Percentiles rank a stretch among this genome's conserved stretches.
Evolutionary conservation across 106 monocot genomes (phyloP).

Genomic region (Dioscorea alata): DNA sequence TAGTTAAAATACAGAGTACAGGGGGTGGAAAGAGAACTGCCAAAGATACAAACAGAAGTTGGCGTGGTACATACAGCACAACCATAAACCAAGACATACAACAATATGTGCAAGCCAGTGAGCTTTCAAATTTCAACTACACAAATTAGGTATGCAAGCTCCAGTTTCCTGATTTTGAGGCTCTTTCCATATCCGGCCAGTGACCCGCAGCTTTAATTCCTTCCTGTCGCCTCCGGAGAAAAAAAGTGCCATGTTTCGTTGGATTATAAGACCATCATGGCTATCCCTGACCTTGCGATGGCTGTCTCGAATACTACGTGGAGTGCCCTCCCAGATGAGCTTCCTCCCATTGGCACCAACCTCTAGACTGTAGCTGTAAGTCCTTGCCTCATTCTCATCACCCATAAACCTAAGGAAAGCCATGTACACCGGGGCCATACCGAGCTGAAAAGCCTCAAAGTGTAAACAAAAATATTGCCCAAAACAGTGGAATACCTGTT

Average conservation of each 20-base stretch:
- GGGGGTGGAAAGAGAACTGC: too few relatives aligned
- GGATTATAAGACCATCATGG: not conserved
- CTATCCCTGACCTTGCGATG: constrained; percentile 1
- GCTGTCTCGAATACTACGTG: not conserved
- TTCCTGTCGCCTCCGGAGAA: not conserved
- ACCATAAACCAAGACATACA: not conserved
- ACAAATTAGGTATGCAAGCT: not conserved
- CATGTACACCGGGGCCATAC: not conserved
- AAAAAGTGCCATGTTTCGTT: not conserved
- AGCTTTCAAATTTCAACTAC: not conserved
- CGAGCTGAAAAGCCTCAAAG: constrained; percentile 1
- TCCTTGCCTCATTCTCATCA: constrained; percentile 1
- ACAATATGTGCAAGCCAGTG: not conserved
- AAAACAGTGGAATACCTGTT: not conserved
- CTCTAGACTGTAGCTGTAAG: constrained; percentile 1
- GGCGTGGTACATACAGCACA: not conserved
- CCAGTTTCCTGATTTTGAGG: not conserved
- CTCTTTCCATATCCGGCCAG: not conserved
- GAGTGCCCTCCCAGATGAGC: not conserved
- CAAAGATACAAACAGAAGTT: not conserved
- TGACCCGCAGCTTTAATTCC: not conserved
- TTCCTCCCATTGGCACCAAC: constrained; percentile 1
- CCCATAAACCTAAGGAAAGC: constrained; percentile 1
- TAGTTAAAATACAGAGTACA: too few relatives aligned
- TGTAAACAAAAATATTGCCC: not conserved